Base-by-base conservation (phyloP, 148 eudicot species). In the Rhododendron molle region DNA sequence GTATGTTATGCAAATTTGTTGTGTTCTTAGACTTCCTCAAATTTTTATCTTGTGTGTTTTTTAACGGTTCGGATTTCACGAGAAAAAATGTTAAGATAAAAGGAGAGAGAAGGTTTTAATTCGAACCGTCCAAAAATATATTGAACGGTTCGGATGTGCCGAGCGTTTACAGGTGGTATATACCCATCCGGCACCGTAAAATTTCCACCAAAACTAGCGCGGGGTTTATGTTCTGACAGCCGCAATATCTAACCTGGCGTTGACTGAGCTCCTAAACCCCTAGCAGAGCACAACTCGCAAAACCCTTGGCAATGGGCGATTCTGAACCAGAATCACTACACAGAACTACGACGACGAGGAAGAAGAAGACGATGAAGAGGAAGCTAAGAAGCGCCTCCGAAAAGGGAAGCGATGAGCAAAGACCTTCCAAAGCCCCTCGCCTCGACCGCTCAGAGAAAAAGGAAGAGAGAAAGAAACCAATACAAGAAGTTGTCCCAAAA, bases 301-400 rank as follows among this genome's bases (percentile, higher is more conserved):
- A 58, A 81, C 83, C 83, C 71, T 30, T 81, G 30, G 71, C 83
- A 56, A 81, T 81, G 83, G 83, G 30, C 71, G 83, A 54, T 81
- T 54, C 26, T 11, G 71, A 81, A 18, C 26, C 67, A 23, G 71
- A 81, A 21, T 78, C 67, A 36, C 90, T 23, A 80, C 28, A 23
- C 73, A 77, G 23, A 50, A 60, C 36, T 78, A 56, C 81, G 54
- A 56, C 88, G 56, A 52, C 26, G 65, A 58, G 4, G 65, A 58
- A 20, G 32, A 67, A 16, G 80, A 90, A 85, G 23, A 90, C 78
- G 80, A 85, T 72, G 85, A 90, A 88, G 83, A 60, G 84, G 62
- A 88, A 58, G 83, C 76, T 26, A 20, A 80, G n/a, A 12, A 81
- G 49, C 73, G 74, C 2, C 44, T 40, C 44, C 30, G 88, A 84